Conservation (phyloP, 495 filamentous ascomycete genomes). For the Neurospora sp. region DNA sequence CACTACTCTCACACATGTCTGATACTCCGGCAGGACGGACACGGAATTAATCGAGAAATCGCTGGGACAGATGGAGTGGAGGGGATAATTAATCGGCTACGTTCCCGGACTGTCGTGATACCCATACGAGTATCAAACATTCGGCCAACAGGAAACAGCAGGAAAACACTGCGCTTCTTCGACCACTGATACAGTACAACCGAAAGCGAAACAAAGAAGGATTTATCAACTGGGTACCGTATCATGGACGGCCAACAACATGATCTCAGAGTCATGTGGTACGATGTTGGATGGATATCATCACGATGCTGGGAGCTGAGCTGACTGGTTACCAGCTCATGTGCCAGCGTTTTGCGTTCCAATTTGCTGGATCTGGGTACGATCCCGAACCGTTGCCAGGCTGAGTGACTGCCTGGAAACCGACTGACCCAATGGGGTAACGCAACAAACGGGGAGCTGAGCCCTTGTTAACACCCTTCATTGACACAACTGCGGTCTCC, state of each 20-base stretch:
- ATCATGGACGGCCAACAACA: not conserved
- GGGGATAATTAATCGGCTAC: not conserved
- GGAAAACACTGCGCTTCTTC: not conserved
- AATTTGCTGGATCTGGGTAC: not conserved
- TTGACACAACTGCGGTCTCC: not conserved
- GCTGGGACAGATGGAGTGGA: not conserved
- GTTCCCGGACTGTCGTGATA: not conserved
- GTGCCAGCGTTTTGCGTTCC: not conserved
- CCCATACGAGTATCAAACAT: not conserved
- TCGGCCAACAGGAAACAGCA: not conserved
- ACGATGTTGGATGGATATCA: not conserved
- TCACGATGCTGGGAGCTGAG: not conserved
- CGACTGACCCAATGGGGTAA: not conserved
- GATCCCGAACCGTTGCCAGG: not conserved
- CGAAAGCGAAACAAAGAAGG: not conserved
- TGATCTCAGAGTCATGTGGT: not conserved
- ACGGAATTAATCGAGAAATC: not conserved
- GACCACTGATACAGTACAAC: not conserved
- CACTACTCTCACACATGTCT: no score
- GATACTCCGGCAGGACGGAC: not conserved
- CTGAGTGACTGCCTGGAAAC: not conserved
- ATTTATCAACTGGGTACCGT: not conserved
- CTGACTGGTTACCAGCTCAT: not conserved
- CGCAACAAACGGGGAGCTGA: not conserved
- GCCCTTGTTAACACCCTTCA: not conserved